Percentiles rank a stretch among this genome's conserved stretches.
Evolutionary conservation across 1,284 basidiomycete genomes (phyloP).

Genomic region (Ceratobasidium sp.): DNA sequence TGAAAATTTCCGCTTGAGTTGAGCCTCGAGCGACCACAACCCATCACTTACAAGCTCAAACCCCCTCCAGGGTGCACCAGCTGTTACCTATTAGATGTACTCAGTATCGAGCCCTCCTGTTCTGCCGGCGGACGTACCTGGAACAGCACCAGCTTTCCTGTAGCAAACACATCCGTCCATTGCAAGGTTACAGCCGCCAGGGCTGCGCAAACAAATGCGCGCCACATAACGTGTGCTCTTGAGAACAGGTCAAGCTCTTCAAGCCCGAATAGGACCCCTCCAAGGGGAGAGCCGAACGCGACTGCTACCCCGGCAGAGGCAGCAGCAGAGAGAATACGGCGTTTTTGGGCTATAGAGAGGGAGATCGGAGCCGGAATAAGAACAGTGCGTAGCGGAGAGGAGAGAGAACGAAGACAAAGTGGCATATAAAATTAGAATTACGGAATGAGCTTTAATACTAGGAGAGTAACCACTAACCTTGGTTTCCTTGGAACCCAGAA

Average conservation of each 20-base stretch:
- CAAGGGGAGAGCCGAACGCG: slow-evolving; percentile 92
- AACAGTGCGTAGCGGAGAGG: too few relatives aligned
- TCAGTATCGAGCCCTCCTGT: too few relatives aligned
- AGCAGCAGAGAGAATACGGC: slow-evolving; percentile 75
- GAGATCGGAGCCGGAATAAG: too few relatives aligned
- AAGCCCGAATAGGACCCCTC: slow-evolving; percentile 91
- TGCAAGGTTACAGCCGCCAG: slow-evolving; percentile 90
- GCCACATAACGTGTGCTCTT: slow-evolving; percentile 94
- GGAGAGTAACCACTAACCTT: too few relatives aligned
- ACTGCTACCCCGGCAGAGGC: slow-evolving; percentile 84
- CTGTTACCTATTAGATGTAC: slow-evolving; percentile 75
- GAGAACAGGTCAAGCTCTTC: slow-evolving; percentile 98
- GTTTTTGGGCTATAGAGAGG: slow-evolving; percentile 68
- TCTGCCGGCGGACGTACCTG: slow-evolving; percentile 64
- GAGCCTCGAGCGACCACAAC: too few relatives aligned
- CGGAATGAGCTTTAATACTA: too few relatives aligned
- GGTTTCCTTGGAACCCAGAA: slow-evolving; percentile 69
- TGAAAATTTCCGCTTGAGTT: too few relatives aligned
- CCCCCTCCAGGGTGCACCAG: slow-evolving; percentile 72
- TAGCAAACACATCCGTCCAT: slow-evolving; percentile 90
- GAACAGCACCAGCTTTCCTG: slow-evolving; percentile 72
- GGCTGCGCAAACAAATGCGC: slow-evolving; percentile 95
- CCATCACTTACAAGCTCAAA: slow-evolving; percentile 73
- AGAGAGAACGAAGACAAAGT: too few relatives aligned
- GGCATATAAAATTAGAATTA: too few relatives aligned